A percentile compares a stretch with the other conserved stretches of the same genome.
Conservation (phyloP, 495 filamentous ascomycete species). For the Trichoderma virens region DNA sequence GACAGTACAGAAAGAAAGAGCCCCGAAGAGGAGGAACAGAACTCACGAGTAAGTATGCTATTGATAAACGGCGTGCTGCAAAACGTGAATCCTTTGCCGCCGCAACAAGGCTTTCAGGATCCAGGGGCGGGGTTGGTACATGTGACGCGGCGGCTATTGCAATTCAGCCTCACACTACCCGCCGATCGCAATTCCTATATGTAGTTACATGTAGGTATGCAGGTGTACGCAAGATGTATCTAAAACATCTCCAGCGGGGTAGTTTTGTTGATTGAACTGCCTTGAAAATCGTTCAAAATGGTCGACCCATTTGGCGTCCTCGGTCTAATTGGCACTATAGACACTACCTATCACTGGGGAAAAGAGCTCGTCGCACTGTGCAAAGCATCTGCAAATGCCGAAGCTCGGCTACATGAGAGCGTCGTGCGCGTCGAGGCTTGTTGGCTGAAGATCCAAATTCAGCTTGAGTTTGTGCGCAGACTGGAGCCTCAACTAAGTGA, state of each 20-base stretch:
- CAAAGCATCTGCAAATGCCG: not conserved
- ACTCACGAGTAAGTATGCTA: not conserved
- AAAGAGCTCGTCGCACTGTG: not conserved
- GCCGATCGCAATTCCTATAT: not conserved
- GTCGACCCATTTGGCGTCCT: not conserved
- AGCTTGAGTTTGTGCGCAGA: not conserved
- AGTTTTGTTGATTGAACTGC: not conserved
- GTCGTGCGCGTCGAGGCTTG: slow-evolving; percentile 1
- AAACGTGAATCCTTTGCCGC: not conserved
- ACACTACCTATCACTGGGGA: not conserved
- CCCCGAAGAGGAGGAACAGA: not conserved
- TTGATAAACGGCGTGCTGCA: not conserved
- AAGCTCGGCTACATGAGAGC: not conserved
- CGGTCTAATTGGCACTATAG: not conserved
- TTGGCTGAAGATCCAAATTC: not conserved
- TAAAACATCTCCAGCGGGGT: not conserved
- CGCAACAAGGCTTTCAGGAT: not conserved
- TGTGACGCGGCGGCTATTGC: not conserved
- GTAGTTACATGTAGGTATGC: not conserved
- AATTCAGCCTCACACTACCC: not conserved
- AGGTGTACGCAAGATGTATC: not conserved
- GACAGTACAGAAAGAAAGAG: not conserved
- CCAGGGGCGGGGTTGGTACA: not conserved
- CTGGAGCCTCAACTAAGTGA: not conserved
- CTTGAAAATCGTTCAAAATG: not conserved